These are phyloP conservation scores for Talaromyces sp. DNA, from an alignment of 2,329 filamentous ascomycete genomes.

Conservation along the genomic window DNA sequence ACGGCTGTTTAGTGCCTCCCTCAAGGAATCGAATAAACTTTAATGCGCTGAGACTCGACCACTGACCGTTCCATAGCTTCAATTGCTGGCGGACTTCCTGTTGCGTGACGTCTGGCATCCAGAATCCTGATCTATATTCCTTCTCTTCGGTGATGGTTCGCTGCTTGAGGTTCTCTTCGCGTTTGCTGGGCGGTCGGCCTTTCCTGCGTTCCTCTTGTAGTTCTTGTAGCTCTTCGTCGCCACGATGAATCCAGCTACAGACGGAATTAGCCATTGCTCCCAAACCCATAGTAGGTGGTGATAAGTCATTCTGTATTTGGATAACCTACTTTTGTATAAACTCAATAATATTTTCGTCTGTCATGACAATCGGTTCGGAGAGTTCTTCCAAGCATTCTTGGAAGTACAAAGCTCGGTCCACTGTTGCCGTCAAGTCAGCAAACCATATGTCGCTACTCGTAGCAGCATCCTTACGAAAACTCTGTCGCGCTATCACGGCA, in stretches of 20 bases:
- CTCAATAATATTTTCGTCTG: constrained; percentile 39
- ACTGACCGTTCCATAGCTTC: constrained; percentile 75
- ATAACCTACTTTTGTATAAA: constrained; percentile 58
- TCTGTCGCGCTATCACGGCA: constrained; percentile 70
- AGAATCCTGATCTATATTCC: constrained; percentile 80
- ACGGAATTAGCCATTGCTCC: neutral
- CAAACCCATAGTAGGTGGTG: too few relatives aligned
- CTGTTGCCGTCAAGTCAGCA: constrained; percentile 39
- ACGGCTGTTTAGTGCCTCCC: constrained; percentile 62
- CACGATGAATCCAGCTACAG: constrained; percentile 36
- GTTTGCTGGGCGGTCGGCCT: constrained; percentile 72
- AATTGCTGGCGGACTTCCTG: constrained; percentile 63
- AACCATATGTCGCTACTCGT: neutral
- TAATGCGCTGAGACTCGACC: constrained; percentile 73
- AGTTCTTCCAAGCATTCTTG: constrained; percentile 56
- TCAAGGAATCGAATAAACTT: constrained; percentile 72
- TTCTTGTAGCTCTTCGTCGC: constrained; percentile 37
- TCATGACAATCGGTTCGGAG: constrained; percentile 32
- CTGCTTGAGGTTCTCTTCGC: constrained; percentile 72
- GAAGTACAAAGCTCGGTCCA: constrained; percentile 68
- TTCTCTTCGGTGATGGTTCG: constrained; percentile 68
- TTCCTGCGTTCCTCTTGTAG: constrained; percentile 64
- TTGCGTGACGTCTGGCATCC: constrained; percentile 70
- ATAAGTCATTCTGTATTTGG: neutral
- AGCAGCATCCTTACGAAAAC: constrained; percentile 58